A percentile compares a stretch with the other conserved stretches of the same genome.
phyloP scores from a whole-genome alignment of 2,329 filamentous ascomycete species.

The Chaetothyriales sp. region DNA sequence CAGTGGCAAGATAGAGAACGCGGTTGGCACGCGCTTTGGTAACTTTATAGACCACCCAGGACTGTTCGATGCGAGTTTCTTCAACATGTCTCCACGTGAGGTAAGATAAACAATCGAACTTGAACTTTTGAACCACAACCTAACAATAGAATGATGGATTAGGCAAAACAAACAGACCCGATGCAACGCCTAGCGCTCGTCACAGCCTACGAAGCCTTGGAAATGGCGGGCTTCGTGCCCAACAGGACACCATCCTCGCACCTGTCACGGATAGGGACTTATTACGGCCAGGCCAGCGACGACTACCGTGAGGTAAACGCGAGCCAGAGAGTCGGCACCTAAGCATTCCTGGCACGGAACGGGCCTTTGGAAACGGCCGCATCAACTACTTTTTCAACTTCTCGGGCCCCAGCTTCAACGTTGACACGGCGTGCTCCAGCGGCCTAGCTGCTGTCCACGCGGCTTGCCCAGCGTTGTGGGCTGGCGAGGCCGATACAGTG shows the following conservation, averaged over 20 bases:
- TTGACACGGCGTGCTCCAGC: constrained; percentile 65
- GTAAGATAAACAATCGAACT: too few species aligned
- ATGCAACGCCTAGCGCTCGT: constrained; percentile 38
- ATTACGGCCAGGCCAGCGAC: constrained; percentile 37
- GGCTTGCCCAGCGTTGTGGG: constrained; percentile 53
- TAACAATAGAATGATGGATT: too few species aligned
- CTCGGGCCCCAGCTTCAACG: constrained; percentile 54
- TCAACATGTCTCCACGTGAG: constrained; percentile 24
- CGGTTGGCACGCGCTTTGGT: constrained; percentile 21
- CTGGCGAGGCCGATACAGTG: constrained; percentile 59
- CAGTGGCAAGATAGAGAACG: constrained; percentile 21
- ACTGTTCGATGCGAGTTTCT: constrained; percentile 27
- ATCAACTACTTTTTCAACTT: constrained; percentile 67
- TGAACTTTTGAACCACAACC: background rate
- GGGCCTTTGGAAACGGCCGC: constrained; percentile 33
- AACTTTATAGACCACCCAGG: constrained; percentile 26
- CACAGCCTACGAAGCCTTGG: constrained; percentile 61
- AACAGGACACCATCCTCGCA: constrained; percentile 50
- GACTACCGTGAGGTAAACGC: constrained; percentile 17
- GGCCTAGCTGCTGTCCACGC: constrained; percentile 53
- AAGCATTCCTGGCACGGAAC: constrained; percentile 16
- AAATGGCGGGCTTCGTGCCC: constrained; percentile 59
- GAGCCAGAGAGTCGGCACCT: constrained; percentile 17
- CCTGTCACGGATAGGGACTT: constrained; percentile 46
- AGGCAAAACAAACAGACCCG: constrained; percentile 32